Conservation (phyloP, 306 rosid genomes). For the Castanea crenata region DNA sequence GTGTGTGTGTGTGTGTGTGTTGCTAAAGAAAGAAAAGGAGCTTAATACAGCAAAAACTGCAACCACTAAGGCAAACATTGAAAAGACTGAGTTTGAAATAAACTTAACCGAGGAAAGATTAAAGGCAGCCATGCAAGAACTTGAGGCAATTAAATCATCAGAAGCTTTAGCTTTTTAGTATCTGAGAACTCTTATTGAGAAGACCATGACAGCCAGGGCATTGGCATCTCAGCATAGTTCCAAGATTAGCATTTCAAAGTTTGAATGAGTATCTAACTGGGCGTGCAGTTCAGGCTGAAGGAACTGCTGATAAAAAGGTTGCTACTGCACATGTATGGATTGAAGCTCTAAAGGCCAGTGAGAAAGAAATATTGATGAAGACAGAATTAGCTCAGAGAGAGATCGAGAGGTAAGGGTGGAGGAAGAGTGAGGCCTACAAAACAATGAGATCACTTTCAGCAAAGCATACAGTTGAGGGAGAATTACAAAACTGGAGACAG, state of each 20-base stretch:
- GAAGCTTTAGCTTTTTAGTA: slow-evolving; percentile 62
- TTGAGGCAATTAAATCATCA: slow-evolving; percentile 55
- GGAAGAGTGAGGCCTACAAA: slow-evolving; percentile 39
- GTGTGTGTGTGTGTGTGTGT: too few relatives aligned
- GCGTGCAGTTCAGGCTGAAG: slow-evolving; percentile 65
- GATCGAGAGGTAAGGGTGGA: slow-evolving; percentile 44
- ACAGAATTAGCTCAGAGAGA: slow-evolving; percentile 51
- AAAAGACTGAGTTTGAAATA: slow-evolving; percentile 51
- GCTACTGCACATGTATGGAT: slow-evolving; percentile 84
- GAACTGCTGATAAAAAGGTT: slow-evolving; percentile 77
- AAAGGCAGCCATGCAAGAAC: slow-evolving; percentile 60
- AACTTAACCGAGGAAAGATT: slow-evolving; percentile 57
- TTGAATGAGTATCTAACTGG: slow-evolving; percentile 75
- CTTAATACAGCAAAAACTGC: slow-evolving; percentile 34
- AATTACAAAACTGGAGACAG: slow-evolving; percentile 34
- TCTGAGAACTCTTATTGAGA: slow-evolving; percentile 54
- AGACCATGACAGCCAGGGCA: slow-evolving; percentile 54
- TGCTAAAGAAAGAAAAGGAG: slow-evolving; percentile 42
- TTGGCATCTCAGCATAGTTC: slow-evolving; percentile 50
- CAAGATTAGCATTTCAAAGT: slow-evolving; percentile 65
- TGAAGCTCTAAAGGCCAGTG: slow-evolving; percentile 90
- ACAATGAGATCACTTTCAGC: slow-evolving; percentile 35
- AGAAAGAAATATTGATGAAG: slow-evolving; percentile 66
- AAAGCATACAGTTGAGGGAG: slow-evolving; percentile 40
- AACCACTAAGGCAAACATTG: slow-evolving; percentile 41